Evolutionary conservation across 2,329 filamentous ascomycete genomes (phyloP), one percentile per base, ranked within the genome.

Genomic region (Aureobasidium lini): DNA sequence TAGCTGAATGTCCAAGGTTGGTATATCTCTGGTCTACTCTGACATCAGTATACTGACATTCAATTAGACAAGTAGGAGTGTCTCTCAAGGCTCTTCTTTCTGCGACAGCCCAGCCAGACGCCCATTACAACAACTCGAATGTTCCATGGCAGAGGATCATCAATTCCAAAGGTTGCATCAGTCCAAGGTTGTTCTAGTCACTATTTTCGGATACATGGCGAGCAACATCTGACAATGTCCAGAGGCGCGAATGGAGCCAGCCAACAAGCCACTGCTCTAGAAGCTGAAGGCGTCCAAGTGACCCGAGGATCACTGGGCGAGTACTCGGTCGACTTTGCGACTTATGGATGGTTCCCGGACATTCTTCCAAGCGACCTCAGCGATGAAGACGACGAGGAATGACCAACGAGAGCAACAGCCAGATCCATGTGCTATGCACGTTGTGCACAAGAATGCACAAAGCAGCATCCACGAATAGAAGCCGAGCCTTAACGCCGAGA

Each of bases 141-240:
- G 93, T 97, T 3, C 93, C 93, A 0, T 97, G 93, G 93, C 93
- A 97, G 77, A 80, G 94, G 60, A 89, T 97, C 61, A 88, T 97
- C 70, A 96, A 93, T 72, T 77, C 89, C 13, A 93, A 89, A 73
- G 92, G 93, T 23, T 78, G 84, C 61, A 95, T 97, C 65, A 95
- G 91, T 46, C 88, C 88, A 7, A 84, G 92, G 90, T 93, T 68
- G 65, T 76, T 18, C 3, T 13, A 71, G 8, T 52, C 39, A 46
- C n/a, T 42, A 13, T 18, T 40, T n/a, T 8, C 53, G 29, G 42
- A 32, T 23, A 5, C 15, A 16, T 23, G 1, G 11, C 28, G 23
- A 50, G 10, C 37, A 28, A 18, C 13, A 39, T 57, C 59, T 61
- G 47, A 62, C 48, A 18, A 18, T n/a, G 11, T 60, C 8, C 28